Evolutionary conservation across 1,139 yeast species (phyloP).

Genomic region (Suhomyces guaymorum): DNA sequence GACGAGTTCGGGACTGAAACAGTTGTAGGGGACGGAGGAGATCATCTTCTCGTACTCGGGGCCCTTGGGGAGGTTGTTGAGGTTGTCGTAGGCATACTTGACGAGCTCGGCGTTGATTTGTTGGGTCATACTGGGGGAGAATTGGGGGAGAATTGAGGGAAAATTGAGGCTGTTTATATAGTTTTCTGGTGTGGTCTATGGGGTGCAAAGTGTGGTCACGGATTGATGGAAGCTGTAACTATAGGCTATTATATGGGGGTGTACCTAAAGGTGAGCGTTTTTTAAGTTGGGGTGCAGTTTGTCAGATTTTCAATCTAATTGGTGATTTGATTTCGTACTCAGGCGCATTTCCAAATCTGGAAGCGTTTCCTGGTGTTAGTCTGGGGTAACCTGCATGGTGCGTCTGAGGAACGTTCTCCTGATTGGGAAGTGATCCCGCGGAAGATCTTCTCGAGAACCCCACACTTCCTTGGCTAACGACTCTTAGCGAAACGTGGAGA

Average conservation of each 20-base stretch:
- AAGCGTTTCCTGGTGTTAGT: background rate
- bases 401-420: background rate
- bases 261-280: no score
- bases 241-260: no score
- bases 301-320: no score
- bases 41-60: constrained; percentile 50
- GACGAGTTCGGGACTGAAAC: constrained; percentile 30
- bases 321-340: no score
- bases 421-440: background rate
- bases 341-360: background rate
- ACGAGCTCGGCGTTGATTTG: constrained; percentile 37
- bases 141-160: background rate
- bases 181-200: background rate
- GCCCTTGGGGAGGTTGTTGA: constrained; percentile 44
- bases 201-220: background rate
- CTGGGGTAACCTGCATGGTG: background rate
- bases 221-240: no score
- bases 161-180: background rate
- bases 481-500: no score
- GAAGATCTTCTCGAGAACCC: background rate
- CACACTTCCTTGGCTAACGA: no score
- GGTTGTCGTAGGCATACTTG: constrained; percentile 41
- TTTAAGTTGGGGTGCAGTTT: no score
- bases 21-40: constrained; percentile 30
- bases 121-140: constrained; percentile 1